Base-by-base conservation (phyloP, 495 filamentous ascomycete genomes). In the Daldinia grandis region DNA sequence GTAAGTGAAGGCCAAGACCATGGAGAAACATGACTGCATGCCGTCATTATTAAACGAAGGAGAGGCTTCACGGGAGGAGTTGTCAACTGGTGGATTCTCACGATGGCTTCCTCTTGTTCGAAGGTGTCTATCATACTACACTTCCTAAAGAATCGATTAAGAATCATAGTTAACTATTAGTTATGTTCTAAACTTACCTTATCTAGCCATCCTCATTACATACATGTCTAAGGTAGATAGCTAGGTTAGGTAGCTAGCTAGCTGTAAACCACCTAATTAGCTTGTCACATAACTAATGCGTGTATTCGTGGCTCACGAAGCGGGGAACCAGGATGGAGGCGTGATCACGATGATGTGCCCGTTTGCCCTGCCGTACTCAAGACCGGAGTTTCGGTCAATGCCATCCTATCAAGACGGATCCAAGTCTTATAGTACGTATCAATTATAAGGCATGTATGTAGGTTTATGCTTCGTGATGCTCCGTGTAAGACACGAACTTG, bases 281-380 rank as follows among this genome's bases (percentile, higher is more conserved):
- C 67, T 62, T 50, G 62, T 4, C 56, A 30, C 61, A 24, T 64
- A 56, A 47, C 35, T 70, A 50, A 61, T 58, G 62, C 51, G 42
- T 57, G 51, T 31, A 62, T 27, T 64, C 56, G 30, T 40, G 40
- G 53, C 37, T 53, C 35, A 58, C 69, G 69, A 59, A 67, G 64
- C 63, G 69, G 58, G 69, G 59, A 55, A 35, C 50, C 12, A 21
- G 51, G 1, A 62, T 66, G 64, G 59, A 58, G 55, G 69, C 58
- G 63, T 67, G 69, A 72, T 59, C 69, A 64, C 64, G 64, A 67
- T 59, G 57, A 62, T 58, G 62, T 49, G 57, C 27, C 56, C 31
- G 61, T 61, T 17, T 66, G 68, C 51, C 44, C 24, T 66, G 38
- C 28, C 31, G 15, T 15, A 8, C n/a, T 55, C 49, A 27, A 25